Percentiles rank a stretch among this genome's conserved stretches.
phyloP scores from a whole-genome alignment of 2,329 filamentous ascomycete genomes.

The Furcasterigmium sp. region DNA sequence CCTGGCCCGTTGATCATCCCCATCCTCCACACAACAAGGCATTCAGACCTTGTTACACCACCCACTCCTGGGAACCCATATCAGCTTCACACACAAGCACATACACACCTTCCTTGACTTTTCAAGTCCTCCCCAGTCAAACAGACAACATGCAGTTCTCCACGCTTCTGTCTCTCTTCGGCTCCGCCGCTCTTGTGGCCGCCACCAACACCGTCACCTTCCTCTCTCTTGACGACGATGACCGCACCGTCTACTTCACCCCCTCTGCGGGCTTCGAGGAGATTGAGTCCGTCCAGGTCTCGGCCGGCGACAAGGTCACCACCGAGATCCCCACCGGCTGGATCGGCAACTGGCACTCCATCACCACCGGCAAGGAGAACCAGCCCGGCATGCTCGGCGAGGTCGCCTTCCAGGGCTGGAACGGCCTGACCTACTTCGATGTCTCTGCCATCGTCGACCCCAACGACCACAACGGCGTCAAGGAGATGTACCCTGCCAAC shows the following conservation, averaged over 20 bases:
- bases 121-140: constrained; percentile 7
- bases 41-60: neutral
- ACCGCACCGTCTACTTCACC: constrained; percentile 47
- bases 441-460: constrained; percentile 53
- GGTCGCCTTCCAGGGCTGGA: constrained; percentile 43
- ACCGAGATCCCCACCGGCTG: constrained; percentile 38
- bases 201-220: constrained; percentile 48
- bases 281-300: constrained; percentile 33
- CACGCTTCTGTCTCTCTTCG: constrained; percentile 35
- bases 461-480: constrained; percentile 43
- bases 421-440: constrained; percentile 49
- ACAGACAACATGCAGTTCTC: constrained; percentile 49
- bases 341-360: constrained; percentile 46
- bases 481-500: constrained; percentile 45
- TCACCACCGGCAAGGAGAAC: constrained; percentile 36
- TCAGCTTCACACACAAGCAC: neutral
- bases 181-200: constrained; percentile 33
- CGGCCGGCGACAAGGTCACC: constrained; percentile 28
- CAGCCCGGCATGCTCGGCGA: constrained; percentile 47
- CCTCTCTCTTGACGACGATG: constrained; percentile 48
- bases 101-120: constrained; percentile 3
- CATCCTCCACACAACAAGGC: neutral
- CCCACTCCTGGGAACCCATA: neutral
- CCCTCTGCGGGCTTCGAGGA: constrained; percentile 28
- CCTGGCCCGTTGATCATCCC: neutral